Evolutionary conservation across 768 basidiomycete genomes (phyloP).

Genomic region (Termitomyces sp.): DNA sequence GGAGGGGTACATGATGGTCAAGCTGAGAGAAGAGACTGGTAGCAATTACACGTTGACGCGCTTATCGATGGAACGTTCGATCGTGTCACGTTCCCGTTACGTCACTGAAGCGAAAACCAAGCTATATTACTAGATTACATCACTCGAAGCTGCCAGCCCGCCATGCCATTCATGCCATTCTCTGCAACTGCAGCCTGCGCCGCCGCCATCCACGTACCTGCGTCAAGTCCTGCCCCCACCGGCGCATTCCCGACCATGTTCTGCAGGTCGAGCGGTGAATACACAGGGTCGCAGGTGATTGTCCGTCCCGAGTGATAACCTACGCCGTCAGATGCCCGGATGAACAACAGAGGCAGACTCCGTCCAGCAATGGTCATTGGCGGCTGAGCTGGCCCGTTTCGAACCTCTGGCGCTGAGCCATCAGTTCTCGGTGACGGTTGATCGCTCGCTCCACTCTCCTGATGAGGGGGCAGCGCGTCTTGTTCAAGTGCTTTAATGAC

Average conservation of each 20-base stretch:
- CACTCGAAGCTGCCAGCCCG: conserved; percentile 78
- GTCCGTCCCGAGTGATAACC: conserved; percentile 87
- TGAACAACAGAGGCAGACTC: conserved; percentile 75
- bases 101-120: conserved; percentile 3
- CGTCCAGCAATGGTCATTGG: conserved; percentile 58
- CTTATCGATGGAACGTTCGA: conserved; percentile 19
- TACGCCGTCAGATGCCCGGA: conserved; percentile 77
- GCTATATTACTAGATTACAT: conserved; percentile 43
- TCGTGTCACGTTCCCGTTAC: conserved; percentile 9
- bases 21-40: conserved; percentile 7
- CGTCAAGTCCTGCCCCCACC: conserved; percentile 45
- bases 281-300: conserved; percentile 77
- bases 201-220: conserved; percentile 66
- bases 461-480: conserved; percentile 46
- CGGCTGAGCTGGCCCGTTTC: conserved; percentile 23
- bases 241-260: conserved; percentile 43
- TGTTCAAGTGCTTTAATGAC: conserved; percentile 78
- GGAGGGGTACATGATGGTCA: conserved; percentile 44
- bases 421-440: conserved; percentile 27
- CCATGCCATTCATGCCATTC: conserved; percentile 56
- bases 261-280: conserved; percentile 62
- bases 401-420: conserved; percentile 22
- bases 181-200: conserved; percentile 67
- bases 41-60: not conserved
- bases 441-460: conserved; percentile 31